Percentiles rank a stretch among this genome's conserved stretches.
These are phyloP conservation scores for Flaveria trinervia DNA, from an alignment of 129 eudicot genomes.

Conservation along the genomic window DNA sequence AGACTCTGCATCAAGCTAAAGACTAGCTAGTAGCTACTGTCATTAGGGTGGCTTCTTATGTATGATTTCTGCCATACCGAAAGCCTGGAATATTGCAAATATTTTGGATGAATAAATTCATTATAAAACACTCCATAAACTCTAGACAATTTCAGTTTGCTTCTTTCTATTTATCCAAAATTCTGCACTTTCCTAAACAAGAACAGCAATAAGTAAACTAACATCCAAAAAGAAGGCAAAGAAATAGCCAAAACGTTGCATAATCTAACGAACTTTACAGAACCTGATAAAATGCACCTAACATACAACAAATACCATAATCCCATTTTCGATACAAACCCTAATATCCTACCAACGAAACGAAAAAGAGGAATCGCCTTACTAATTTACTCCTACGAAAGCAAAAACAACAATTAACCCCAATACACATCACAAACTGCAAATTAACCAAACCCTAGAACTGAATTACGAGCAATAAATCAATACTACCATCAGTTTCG, in stretches of 20 bases:
- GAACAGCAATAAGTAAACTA: not conserved
- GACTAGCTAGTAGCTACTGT: not conserved
- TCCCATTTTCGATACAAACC: not conserved
- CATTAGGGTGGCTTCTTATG: not conserved
- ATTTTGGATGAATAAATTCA: not conserved
- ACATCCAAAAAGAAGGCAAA: not conserved
- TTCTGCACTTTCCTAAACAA: not conserved
- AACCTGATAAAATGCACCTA: not conserved
- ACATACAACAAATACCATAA: not conserved
- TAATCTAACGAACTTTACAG: not conserved
- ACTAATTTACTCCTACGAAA: not conserved
- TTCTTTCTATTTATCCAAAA: slow-evolving; percentile 8
- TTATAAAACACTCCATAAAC: not conserved
- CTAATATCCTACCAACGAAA: slow-evolving; percentile 15
- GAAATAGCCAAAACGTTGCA: not conserved
- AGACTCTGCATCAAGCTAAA: not conserved
- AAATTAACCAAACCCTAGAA: slow-evolving; percentile 28
- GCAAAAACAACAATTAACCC: not conserved
- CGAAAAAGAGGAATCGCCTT: not conserved
- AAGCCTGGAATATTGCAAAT: not conserved
- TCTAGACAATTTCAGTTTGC: slow-evolving; percentile 3
- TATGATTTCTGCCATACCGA: not conserved
- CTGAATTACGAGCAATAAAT: slow-evolving; percentile 21
- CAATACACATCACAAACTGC: not conserved
- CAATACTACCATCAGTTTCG: slow-evolving; percentile 75